Percentiles rank a stretch among this genome's conserved stretches.
Conservation (phyloP, 257 asterid genomes). For the Solanum appendiculatum region DNA sequence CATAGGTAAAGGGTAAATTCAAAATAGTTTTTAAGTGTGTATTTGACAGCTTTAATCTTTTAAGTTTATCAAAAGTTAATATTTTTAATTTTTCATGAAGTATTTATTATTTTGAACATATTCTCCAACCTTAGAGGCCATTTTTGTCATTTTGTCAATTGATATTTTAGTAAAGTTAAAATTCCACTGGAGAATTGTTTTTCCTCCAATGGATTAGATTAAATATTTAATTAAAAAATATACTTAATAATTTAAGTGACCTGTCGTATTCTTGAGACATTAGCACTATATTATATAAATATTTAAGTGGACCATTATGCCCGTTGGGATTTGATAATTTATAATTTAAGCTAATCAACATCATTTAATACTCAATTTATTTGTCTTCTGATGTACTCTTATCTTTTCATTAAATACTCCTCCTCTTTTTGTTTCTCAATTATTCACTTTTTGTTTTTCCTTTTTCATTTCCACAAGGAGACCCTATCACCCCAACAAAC, state of each 20-base stretch:
- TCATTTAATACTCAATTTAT: not conserved
- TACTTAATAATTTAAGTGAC: slow-evolving; percentile 6
- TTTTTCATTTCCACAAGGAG: not conserved
- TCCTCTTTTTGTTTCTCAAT: not conserved
- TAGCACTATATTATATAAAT: not conserved
- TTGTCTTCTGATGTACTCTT: not conserved
- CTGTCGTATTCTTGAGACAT: slow-evolving; percentile 20
- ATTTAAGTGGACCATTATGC: not conserved
- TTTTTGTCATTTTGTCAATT: not conserved
- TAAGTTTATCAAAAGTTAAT: no score
- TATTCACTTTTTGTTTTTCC: not conserved
- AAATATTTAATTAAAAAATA: not conserved
- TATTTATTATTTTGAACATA: not conserved
- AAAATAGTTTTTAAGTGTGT: not conserved
- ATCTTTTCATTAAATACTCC: not conserved
- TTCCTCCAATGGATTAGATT: not conserved
- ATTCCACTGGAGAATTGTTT: not conserved
- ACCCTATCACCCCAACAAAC: not conserved
- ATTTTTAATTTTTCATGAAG: no score
- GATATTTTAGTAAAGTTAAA: not conserved
- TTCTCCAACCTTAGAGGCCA: not conserved
- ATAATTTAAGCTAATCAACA: not conserved
- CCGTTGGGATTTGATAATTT: not conserved
- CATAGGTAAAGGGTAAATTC: not conserved
- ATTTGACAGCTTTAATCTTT: no score